Evolutionary conservation across 495 filamentous ascomycete genomes (phyloP), one percentile per base, ranked within the genome.

Genomic region (Cercophora samala): DNA sequence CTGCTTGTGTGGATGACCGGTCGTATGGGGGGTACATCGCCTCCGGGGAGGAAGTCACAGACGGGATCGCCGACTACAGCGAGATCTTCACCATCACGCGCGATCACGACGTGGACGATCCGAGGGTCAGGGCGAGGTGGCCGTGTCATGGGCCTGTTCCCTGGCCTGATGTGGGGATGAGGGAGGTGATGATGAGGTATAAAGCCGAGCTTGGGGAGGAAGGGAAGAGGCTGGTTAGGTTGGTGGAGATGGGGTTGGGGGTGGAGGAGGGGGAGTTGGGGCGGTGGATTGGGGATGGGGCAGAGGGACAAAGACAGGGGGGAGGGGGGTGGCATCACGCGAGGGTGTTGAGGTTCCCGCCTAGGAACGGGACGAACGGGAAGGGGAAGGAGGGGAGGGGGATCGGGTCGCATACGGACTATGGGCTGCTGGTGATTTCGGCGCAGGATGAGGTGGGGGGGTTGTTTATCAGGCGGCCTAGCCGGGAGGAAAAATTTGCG

Each of bases 51-150:
- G 80, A 82, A 65, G 63, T 82, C 5, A 82, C 80, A n/a, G 76
- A 76, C 64, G 79, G 77, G 15, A 72, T 82, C 29, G 78, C 77
- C 52, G 80, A 82, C 66, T 82, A 81, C 66, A 81, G 80, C 3
- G 80, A 82, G 73, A 79, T 81, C 53, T 81, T 82, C 69, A 82
- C 80, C 55, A 74, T 82, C 60, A 81, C 76, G 29, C 81, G 80
- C 62, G 80, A 82, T 64, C 71, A 82, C 5, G 72, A 64, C 32
- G n/a, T 66, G 9, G 55, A 68, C 13, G 79, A 82, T 22, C 53
- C 72, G 23, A 71, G 78, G 6, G 80, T 82, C 4, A 66, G 68
- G 22, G 69, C 69, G n/a, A 68, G 71, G 22, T 82, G 80, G 80
- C 80, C 80, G 0, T 79, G 79, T 69, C 80, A 82, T 62, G 80